Evolutionary conservation across 2,329 filamentous ascomycete species (phyloP), one percentile per base, ranked within the genome.

Genomic region (Pseudocercospora vitis): DNA sequence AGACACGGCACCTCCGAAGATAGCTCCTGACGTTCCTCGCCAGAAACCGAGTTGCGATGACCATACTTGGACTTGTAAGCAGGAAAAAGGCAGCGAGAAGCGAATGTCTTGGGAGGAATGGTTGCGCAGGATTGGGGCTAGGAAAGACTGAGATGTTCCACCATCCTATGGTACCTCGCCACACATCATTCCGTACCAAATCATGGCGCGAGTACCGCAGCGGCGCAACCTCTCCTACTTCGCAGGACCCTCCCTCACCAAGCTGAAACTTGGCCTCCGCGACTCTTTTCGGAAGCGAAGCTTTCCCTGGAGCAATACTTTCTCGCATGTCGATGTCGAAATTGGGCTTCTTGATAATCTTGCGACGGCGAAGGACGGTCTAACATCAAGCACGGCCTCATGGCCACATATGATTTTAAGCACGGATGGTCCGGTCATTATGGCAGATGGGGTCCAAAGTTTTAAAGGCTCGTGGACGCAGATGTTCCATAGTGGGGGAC

Each of bases 371-470:
- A 59, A 63, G 1, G 57, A 57, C 1, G 56, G 55, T 18, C 57
- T 48, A 7, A 35, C 59, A 7, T 12, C 29, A 5, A 48, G 46
- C 6, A 60, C 55, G 0, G 46, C 35, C 12, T 32, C n/a, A 28
- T 59, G 44, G 4, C 59, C 61, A n/a, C 50, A 37, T 2, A 52
- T 12, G 5, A 57, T 45, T 14, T 57, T 55, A 1, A 63, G 16
- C 1, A 56, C 7, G 1, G 53, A 48, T 2, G 56, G 37, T 0
- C 39, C 52, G 26, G 60, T 55, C 2, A 57, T 59, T 6, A 58
- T 48, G 3, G 55, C 55, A 44, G 62, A 63, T 1, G 59, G 49
- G 1, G 59, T 42, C 54, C 60, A 54, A 3, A 62, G 50, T 28
- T 60, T 58, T 8, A 40, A 24, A 9, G 42, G 12, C 23, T 40